Base-by-base conservation (phyloP, 345 rosid genomes). In the Eucalyptus rudis region DNA sequence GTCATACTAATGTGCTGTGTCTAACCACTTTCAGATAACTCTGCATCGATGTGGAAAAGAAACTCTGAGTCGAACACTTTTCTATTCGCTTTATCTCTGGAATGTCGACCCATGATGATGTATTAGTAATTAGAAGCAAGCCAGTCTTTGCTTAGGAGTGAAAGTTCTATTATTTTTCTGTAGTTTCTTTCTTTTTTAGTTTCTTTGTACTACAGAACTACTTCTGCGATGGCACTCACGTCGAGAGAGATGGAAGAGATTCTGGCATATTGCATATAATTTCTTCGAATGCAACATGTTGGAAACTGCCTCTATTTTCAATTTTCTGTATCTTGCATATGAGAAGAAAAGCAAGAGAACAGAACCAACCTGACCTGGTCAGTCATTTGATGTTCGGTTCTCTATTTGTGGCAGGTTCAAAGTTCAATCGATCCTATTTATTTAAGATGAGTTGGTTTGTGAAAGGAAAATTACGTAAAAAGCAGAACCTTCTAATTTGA, bases 221-320 rank as follows among this genome's bases (percentile, higher is more conserved):
- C 3, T 76, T 76, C 84, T 76, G 84, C 9, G 5, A 76, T 20
- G 84, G 84, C 0, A 76, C 16, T 6, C 47, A 76, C 6, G 47
- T 44, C 0, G 29, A 12, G 8, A 76, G 47, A 40, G 47, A 0
- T 0, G 84, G 47, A 40, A 20, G 45, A 33, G 83, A 40, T 43
- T 20, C 15, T 20, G 29, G 84, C 84, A 2, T 76, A 76, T 40
- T 76, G 47, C 47, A 40, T 40, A 22, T 76, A 1, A 76, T 76
- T 6, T 20, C 7, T 76, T 19, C 44, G 47, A 0, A 40, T 5
- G 81, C 45, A 33, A 76, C 45, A 43, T 76, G 84, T 76, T 76
- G 83, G 9, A 76, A 76, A 20, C 83, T 7, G 83, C 83, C 12
- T 76, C 29, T 76, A 20, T 76, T 76, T 12, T 76, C 84, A 40